Conservation (phyloP, 257 asterid genomes). For the Thymus mandschuricus region DNA sequence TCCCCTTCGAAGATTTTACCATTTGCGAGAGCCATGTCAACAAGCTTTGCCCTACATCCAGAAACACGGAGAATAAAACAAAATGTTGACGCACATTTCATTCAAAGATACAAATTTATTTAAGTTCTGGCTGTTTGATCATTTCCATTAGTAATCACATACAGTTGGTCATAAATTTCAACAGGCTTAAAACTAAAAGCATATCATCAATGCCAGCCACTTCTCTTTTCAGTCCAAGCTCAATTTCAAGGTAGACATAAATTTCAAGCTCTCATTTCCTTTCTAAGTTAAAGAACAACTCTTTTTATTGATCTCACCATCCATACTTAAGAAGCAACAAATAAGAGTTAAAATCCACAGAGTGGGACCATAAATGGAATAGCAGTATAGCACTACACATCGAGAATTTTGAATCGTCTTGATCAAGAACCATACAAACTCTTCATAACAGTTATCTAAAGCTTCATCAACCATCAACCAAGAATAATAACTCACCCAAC, state of each 20-base stretch:
- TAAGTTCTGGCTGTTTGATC: neutral
- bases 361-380: neutral
- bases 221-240: no score
- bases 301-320: no score
- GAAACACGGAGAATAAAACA: neutral
- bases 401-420: neutral
- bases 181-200: neutral
- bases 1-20: slow-evolving; percentile 82
- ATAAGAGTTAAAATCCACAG: neutral
- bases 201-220: no score
- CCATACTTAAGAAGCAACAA: no score
- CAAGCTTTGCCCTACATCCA: slow-evolving; percentile 76
- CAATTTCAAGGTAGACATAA: no score
- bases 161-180: neutral
- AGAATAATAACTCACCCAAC: neutral
- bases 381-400: neutral
- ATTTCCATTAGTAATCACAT: neutral
- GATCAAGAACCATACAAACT: slow-evolving; percentile 5
- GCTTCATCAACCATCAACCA: neutral
- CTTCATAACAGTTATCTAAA: neutral
- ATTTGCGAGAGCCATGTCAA: slow-evolving; percentile 78
- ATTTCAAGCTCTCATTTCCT: neutral
- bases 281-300: no score
- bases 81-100: neutral
- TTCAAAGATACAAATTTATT: neutral